These are phyloP conservation scores for Fusarium subtropicale DNA, from an alignment of 2,329 filamentous ascomycete species.

Conservation along the genomic window DNA sequence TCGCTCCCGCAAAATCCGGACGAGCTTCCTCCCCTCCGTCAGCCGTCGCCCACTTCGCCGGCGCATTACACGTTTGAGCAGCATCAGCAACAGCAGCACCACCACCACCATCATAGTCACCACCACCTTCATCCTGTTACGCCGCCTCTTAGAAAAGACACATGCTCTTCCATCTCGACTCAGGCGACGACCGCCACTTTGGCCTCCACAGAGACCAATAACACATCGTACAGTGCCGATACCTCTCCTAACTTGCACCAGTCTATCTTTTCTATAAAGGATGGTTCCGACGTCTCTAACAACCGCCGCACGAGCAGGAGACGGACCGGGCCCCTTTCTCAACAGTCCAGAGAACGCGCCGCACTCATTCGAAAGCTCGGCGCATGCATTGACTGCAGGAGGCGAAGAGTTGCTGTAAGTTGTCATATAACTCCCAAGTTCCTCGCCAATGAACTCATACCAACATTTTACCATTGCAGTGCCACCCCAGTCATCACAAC, in stretches of 20 bases:
- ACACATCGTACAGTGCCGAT: constrained; percentile 65
- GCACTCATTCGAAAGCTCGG: constrained; percentile 70
- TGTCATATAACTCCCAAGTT: constrained; percentile 44
- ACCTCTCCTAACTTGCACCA: constrained; percentile 63
- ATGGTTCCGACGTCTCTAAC: constrained; percentile 65
- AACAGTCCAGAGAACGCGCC: constrained; percentile 68
- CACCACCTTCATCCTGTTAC: constrained; percentile 48
- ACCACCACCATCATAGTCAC: constrained; percentile 39
- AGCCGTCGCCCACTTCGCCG: constrained; percentile 45
- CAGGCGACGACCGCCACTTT: constrained; percentile 59
- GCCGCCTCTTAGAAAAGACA: constrained; percentile 60
- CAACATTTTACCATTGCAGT: constrained; percentile 54
- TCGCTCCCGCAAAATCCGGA: constrained; percentile 43
- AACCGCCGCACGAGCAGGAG: constrained; percentile 67
- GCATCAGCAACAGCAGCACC: constrained; percentile 44
- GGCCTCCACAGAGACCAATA: constrained; percentile 60
- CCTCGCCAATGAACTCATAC: constrained; percentile 27
- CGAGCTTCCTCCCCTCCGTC: constrained; percentile 46
- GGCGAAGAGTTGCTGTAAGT: constrained; percentile 70
- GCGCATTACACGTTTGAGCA: constrained; percentile 47
- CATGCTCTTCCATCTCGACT: constrained; percentile 65
- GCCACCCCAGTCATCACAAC: constrained; percentile 69
- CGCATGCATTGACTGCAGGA: constrained; percentile 67
- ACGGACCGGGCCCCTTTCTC: constrained; percentile 69
- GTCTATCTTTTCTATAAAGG: constrained; percentile 67